A percentile compares a stretch with the other conserved stretches of the same genome.
These are phyloP conservation scores for Apiospora marii DNA, from an alignment of 2,329 filamentous ascomycete species.

Conservation along the genomic window DNA sequence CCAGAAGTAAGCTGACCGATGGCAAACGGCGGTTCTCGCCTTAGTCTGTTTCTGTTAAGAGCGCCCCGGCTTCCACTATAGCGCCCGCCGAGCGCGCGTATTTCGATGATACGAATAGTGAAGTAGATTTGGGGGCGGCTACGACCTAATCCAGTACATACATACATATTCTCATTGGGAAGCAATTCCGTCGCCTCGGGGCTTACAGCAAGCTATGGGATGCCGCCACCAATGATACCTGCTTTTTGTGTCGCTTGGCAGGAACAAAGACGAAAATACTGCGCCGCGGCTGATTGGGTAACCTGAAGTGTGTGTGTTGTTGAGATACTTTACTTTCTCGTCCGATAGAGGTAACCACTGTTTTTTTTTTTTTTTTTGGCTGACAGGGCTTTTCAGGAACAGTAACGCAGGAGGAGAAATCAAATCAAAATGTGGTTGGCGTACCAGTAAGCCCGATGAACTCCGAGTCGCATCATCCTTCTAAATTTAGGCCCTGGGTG, in stretches of 20 bases:
- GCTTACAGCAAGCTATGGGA: not conserved
- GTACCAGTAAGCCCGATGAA: not conserved
- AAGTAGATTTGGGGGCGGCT: not conserved
- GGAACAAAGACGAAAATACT: not conserved
- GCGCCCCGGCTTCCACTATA: no score
- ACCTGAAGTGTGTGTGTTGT: not conserved
- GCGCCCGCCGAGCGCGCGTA: no score
- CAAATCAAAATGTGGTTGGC: not conserved
- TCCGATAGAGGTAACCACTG: not conserved
- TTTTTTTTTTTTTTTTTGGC: no score
- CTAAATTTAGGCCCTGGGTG: not conserved
- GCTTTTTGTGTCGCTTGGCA: not conserved
- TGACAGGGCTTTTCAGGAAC: not conserved
- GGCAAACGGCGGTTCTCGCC: no score
- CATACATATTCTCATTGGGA: not conserved
- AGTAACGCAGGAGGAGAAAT: not conserved
- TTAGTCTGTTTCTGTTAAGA: no score
- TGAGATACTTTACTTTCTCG: not conserved
- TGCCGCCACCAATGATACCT: not conserved
- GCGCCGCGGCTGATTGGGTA: not conserved
- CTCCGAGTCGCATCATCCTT: not conserved
- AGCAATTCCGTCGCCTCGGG: no score
- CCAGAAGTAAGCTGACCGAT: no score
- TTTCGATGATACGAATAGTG: no score
- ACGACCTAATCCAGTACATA: no score